Base-by-base conservation (phyloP, 2,329 filamentous ascomycete genomes). In the Dothiorella sarmentorum region DNA sequence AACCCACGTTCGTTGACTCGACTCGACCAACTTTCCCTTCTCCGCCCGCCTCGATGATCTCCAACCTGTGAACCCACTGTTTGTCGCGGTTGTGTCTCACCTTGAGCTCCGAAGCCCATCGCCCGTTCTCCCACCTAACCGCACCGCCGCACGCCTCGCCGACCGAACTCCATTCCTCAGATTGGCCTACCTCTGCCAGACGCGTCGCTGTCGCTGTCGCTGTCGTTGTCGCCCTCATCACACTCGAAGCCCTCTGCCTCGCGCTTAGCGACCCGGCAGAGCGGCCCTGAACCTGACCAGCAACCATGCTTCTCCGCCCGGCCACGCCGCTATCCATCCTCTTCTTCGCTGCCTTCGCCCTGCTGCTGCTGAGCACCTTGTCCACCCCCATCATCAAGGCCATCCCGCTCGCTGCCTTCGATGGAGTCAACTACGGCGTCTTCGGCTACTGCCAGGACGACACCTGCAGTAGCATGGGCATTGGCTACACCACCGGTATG, bases 321-420 rank as follows among this genome's bases (percentile, higher is more conserved):
- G 93, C 94, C 62, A 97, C 94, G 61, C 93, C 94, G 65, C 80
- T 99, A 71, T 87, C 92, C 66, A 79, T 96, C 65, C 78, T 97
- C 72, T 87, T 97, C 69, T 83, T 95, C 63, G 81, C 84, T 68
- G 91, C 93, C 64, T 97, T 99, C 74, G 88, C 81, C 63, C 80
- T 97, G 62, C 82, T 97, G 55, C 80, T 97, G 45, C 80, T 99
- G 37, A 90, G 91, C 45, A 90, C 92, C 37, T 78, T 99, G n/a
- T 96, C 93, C 1, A 92, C 91, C 0, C 94, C 94, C 17, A 85
- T 99, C 65, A 88, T 97, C 70, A 86, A 88, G 69, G 82, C 81
- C 24, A 95, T 99, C 45, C 90, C 91, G 9, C 80, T 99, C 40
- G 92, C 89, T 35, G 86, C 84, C 55, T 93, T 86, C 69, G 77